Evolutionary conservation across 768 basidiomycete species (phyloP), one percentile per base, ranked within the genome.

Genomic region (Lactarius hengduanensis): DNA sequence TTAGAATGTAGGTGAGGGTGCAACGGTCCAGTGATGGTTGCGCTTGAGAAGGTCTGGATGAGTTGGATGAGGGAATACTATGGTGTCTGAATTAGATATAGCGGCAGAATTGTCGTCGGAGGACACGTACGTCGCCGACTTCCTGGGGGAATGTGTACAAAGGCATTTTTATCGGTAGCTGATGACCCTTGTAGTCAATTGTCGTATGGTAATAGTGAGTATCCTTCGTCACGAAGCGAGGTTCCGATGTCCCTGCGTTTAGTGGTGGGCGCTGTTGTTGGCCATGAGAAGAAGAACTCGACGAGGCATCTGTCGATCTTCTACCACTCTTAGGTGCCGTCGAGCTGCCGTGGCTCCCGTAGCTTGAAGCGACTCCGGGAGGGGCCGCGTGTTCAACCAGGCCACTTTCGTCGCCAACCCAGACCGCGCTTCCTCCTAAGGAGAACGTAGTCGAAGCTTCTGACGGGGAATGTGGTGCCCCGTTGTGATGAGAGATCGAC

Each of bases 1-100:
- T 88, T 93, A 0, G 95, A 95, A 76, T 98, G 96, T 22, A 99
- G 80, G 75, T 98, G 94, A 0, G 97, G 92, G 72, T 98, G 95
- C 60, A 86, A 78, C 1, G 93, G 90, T 38, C 92, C 91, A 34
- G 84, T 81, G 15, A 90, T 82, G 22, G 78, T 84, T 74, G 82
- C 85, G 69, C 84, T 73, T 6, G 86, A 86, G 75, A 98, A 96
- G 4, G 88, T 89, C 74, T 92, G 90, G 71, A 96, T 86, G 59
- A 98, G 83, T 69, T 89, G 90, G 66, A 95, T 95, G 66, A 98
- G 76, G 28, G 95, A 97, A 77, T 94, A 98, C 96, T 98, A 73
- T 34, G 15, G 38, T 38, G 65, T 28, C 57, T 28, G 47, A 45
- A 53, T 55, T 34, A 47, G 43, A 15, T 28, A 28, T 32, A 15